phyloP scores from a whole-genome alignment of 208 protist genomes.

The Angomonas ambiguus region DNA sequence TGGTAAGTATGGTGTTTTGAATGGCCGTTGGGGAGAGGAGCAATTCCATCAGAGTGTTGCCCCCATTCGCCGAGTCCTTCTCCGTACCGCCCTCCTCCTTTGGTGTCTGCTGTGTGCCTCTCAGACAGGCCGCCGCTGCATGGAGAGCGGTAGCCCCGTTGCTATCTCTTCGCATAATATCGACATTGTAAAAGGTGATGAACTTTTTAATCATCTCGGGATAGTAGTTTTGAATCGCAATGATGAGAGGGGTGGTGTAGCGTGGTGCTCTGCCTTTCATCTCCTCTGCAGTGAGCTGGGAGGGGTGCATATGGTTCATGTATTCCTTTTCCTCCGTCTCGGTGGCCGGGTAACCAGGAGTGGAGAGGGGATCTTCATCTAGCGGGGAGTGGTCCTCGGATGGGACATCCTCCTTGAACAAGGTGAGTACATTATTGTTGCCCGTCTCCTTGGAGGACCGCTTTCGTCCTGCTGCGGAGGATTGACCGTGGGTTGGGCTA shows the following conservation, averaged over 20 bases:
- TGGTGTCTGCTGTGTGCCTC: neutral
- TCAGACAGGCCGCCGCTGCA: slow-evolving; percentile 44
- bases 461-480: too few species aligned
- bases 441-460: neutral
- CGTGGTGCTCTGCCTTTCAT: slow-evolving; percentile 29
- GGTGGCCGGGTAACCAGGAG: neutral
- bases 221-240: slow-evolving; percentile 74
- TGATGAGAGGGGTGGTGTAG: slow-evolving; percentile 64
- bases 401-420: neutral
- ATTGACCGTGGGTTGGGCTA: too few species aligned
- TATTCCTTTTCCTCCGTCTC: neutral
- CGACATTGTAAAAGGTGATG: slow-evolving; percentile 56
- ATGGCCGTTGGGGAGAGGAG: slow-evolving; percentile 32
- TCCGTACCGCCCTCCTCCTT: too few species aligned
- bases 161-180: slow-evolving; percentile 69
- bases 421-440: neutral
- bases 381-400: too few species aligned
- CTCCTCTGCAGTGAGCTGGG: neutral
- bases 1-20: neutral
- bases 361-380: too few species aligned
- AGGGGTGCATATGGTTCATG: neutral
- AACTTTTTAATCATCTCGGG: slow-evolving; percentile 78
- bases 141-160: slow-evolving; percentile 76
- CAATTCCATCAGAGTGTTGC: slow-evolving; percentile 46
- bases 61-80: too few species aligned